Conservation (phyloP, 805 yeast species). For the Wickerhamomyces xylosicus region DNA sequence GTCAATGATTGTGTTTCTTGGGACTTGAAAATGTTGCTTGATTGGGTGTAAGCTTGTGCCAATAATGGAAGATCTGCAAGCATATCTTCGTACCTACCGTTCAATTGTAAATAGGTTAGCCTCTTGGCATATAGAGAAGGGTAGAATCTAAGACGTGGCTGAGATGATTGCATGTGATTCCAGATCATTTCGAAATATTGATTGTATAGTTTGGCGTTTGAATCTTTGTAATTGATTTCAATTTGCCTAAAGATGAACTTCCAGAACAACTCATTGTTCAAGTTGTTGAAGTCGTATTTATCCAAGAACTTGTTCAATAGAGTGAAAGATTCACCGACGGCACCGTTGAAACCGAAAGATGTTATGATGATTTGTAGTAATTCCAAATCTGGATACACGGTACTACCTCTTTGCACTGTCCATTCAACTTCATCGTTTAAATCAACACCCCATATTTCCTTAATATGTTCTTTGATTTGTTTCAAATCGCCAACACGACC, state of each 20-base stretch:
- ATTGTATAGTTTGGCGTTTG: slow-evolving; percentile 9
- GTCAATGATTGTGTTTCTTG: slow-evolving; percentile 5
- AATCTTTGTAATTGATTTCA: slow-evolving; percentile 2
- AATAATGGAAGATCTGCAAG: slow-evolving; percentile 7
- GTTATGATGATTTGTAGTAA: slow-evolving; percentile 9
- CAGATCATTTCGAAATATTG: slow-evolving; percentile 3
- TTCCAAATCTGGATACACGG: slow-evolving; percentile 13
- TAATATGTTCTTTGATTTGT: slow-evolving; percentile 13
- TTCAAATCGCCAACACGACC: slow-evolving; percentile 9
- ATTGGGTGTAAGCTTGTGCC: neutral
- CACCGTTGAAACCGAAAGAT: slow-evolving; percentile 11
- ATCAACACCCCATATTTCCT: slow-evolving; percentile 14
- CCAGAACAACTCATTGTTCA: slow-evolving; percentile 8
- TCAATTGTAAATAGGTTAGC: slow-evolving; percentile 2
- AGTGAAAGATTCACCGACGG: slow-evolving; percentile 5
- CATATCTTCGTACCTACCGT: slow-evolving; percentile 4
- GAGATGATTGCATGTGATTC: neutral
- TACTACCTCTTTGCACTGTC: slow-evolving; percentile 4
- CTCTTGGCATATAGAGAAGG: neutral
- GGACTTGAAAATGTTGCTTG: neutral
- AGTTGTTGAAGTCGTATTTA: slow-evolving; percentile 2
- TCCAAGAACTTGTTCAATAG: slow-evolving; percentile 9
- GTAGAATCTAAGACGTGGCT: too few species aligned
- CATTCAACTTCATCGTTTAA: neutral
- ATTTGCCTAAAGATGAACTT: slow-evolving; percentile 7